Base-by-base conservation (phyloP, 2,329 filamentous ascomycete genomes). In the Cercospora nicotianae region DNA sequence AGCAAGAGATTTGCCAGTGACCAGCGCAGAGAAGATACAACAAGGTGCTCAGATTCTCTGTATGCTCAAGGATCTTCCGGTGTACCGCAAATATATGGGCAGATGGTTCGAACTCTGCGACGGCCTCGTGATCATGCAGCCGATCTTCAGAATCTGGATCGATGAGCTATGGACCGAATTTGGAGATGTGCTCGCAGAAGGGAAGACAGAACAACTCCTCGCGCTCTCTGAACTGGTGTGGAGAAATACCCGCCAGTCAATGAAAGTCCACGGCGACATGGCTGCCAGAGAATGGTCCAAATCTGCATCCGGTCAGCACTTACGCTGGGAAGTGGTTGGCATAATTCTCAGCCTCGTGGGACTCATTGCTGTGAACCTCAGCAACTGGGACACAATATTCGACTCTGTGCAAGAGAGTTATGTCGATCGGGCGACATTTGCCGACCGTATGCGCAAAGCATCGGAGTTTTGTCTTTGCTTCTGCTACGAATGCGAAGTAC, bases 391-490 rank as follows among this genome's bases (percentile, higher is more conserved):
- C 64, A 70, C 68, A 1, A 77, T 78, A n/a, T 77, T 79, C 48
- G 81, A 72, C 68, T 79, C 48, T 72, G 81, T 75, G 69, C 77
- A 76, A 8, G 86, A 89, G 72, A 87, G 87, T 53, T 81, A 81
- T 8, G 77, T 80, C 18, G 74, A 73, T 57, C 70, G 75, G 0
- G 82, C 84, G 0, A 80, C 84, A 0, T 87, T 87, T 57, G 82
- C 83, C 0, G 87, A 77, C 23, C 72, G 75, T 12, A 77, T 77
- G 75, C 69, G 75, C 4, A 77, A 74, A 65, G 75, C 74, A 10
- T 76, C 75, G 7, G 77, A 79, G 66, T 72, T 70, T 28, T 77
- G 76, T 58, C 69, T 77, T 23, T 78, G 75, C 64, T 78, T 77
- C 67, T 78, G 75, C 68, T 77, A 77, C 60, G 77, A 79, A 42